These are phyloP conservation scores for Tricladium varicosporioides DNA, from an alignment of 2,329 filamentous ascomycete genomes.

Conservation along the genomic window DNA sequence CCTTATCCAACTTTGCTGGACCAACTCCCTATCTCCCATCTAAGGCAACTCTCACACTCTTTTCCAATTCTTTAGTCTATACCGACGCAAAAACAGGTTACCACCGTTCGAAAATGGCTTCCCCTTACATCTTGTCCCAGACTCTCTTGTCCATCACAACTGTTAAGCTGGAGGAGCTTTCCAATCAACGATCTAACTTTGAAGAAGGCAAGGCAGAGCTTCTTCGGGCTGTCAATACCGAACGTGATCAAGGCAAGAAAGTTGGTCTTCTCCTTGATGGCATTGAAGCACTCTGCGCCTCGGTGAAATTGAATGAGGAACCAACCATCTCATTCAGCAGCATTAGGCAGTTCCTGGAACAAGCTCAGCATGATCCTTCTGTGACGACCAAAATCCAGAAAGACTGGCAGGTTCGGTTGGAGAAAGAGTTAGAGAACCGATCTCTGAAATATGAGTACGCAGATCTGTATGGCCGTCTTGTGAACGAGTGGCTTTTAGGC, in stretches of 20 bases:
- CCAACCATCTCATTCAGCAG: conserved; percentile 35
- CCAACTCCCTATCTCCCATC: too few species aligned
- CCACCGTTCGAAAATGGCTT: conserved; percentile 9
- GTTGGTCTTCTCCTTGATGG: conserved; percentile 34
- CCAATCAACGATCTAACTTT: conserved; percentile 48
- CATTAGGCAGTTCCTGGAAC: conserved; percentile 48
- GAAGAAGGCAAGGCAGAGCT: conserved; percentile 44
- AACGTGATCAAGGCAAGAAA: conserved; percentile 33
- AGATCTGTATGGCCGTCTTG: conserved; percentile 51
- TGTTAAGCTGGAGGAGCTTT: conserved; percentile 54
- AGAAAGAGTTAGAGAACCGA: conserved; percentile 44
- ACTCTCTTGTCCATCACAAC: conserved; percentile 53
- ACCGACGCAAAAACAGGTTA: too few species aligned
- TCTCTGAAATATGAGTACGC: conserved; percentile 53
- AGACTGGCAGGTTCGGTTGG: conserved; percentile 46
- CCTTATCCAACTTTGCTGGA: too few species aligned
- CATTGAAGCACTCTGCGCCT: not conserved
- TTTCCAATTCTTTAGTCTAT: too few species aligned
- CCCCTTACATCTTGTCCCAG: conserved; percentile 43
- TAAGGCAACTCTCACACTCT: too few species aligned
- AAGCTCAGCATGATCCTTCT: conserved; percentile 50
- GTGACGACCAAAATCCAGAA: conserved; percentile 44
- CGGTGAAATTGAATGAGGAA: conserved; percentile 27
- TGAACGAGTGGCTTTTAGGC: conserved; percentile 50
- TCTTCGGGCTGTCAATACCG: conserved; percentile 32